phyloP scores from a whole-genome alignment of 2,329 filamentous ascomycete species.

The Verticillium tricorpus region DNA sequence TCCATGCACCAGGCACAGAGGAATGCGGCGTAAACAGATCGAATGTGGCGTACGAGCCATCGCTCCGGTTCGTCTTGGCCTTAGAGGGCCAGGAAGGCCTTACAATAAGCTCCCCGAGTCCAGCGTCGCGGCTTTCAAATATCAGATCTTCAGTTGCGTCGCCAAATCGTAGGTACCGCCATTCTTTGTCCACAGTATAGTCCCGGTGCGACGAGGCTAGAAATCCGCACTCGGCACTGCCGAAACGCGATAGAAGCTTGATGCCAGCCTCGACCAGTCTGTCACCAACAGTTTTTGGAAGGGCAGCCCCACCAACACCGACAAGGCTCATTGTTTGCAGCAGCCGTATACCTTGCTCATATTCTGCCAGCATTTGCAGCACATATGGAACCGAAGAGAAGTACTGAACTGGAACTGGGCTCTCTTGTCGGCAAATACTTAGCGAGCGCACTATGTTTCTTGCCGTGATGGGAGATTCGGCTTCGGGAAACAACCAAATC shows the following conservation, averaged over 20 bases:
- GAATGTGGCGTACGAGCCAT: constrained; percentile 57
- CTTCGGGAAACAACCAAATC: constrained; percentile 60
- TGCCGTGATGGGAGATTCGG: constrained; percentile 50
- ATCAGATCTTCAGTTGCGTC: constrained; percentile 24
- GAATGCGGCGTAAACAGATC: constrained; percentile 57
- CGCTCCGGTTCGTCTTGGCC: constrained; percentile 50
- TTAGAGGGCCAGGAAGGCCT: constrained; percentile 51
- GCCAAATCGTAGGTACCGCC: constrained; percentile 52
- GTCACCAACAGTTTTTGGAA: constrained; percentile 49
- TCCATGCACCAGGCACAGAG: constrained; percentile 48
- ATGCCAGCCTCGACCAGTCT: constrained; percentile 44
- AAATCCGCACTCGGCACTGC: constrained; percentile 64
- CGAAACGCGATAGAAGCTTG: constrained; percentile 57
- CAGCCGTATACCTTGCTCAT: constrained; percentile 31
- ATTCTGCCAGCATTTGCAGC: constrained; percentile 45
- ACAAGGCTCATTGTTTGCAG: constrained; percentile 54
- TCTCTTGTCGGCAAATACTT: constrained; percentile 23
- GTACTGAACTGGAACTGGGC: constrained; percentile 37
- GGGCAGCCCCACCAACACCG: constrained; percentile 58
- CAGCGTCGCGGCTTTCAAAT: constrained; percentile 41
- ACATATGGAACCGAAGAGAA: constrained; percentile 61
- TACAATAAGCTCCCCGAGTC: constrained; percentile 51
- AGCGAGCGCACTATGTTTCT: constrained; percentile 47
- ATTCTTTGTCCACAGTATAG: constrained; percentile 49
- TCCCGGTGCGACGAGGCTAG: constrained; percentile 57